Percentiles rank a stretch among this genome's conserved stretches.
phyloP scores from a whole-genome alignment of 129 eudicot genomes.

The Flaveria brownii region DNA sequence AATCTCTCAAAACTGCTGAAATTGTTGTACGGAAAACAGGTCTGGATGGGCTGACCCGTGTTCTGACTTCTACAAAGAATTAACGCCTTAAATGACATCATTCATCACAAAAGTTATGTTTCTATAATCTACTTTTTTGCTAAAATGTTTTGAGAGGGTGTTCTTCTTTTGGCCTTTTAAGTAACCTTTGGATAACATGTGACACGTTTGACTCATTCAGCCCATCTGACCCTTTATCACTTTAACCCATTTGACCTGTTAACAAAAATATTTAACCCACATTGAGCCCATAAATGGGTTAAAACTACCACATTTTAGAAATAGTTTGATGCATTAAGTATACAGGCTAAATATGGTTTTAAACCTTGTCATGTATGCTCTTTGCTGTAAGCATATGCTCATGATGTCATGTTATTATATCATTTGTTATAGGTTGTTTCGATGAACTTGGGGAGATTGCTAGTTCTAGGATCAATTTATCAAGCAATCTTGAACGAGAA shows the following conservation, averaged over 20 bases:
- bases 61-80: not conserved
- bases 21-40: not conserved
- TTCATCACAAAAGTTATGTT: not conserved
- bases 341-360: not conserved
- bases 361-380: not conserved
- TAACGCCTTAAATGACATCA: not conserved
- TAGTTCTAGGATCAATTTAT: conserved; percentile 46
- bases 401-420: conserved; percentile 2
- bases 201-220: not conserved
- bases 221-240: not conserved
- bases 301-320: not conserved
- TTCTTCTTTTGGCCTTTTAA: not conserved
- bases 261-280: not conserved
- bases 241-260: not conserved
- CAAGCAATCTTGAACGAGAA: conserved; percentile 47
- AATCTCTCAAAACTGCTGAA: not conserved
- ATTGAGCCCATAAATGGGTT: not conserved
- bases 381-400: conserved; percentile 12
- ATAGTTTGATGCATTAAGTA: not conserved
- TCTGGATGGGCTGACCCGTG: not conserved
- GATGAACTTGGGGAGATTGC: conserved; percentile 51
- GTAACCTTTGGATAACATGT: not conserved
- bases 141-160: not conserved
- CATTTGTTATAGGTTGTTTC: conserved; percentile 51
- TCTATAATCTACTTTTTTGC: not conserved